Percentiles rank a stretch among this genome's conserved stretches.
phyloP scores from a whole-genome alignment of 495 filamentous ascomycete species.

The Glonium stellatum region DNA sequence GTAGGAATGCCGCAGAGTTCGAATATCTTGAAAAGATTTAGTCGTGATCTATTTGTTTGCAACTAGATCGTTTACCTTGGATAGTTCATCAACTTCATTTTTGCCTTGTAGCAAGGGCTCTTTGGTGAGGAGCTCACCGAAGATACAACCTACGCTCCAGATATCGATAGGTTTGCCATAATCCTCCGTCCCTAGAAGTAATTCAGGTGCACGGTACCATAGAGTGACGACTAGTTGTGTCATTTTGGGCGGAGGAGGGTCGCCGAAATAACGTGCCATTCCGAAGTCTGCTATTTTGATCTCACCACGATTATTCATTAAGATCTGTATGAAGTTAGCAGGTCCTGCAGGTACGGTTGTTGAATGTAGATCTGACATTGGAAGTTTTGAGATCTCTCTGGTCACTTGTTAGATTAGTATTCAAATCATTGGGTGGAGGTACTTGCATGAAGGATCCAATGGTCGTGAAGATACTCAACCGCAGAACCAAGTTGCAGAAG shows the following conservation, averaged over 20 bases:
- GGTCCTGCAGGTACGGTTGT: not conserved
- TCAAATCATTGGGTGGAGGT: not conserved
- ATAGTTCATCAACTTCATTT: constrained; percentile 86
- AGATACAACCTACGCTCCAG: constrained; percentile 96
- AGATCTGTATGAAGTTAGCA: constrained; percentile 41
- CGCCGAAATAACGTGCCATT: constrained; percentile 86
- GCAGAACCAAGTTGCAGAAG: constrained; percentile 76
- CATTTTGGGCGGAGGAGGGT: constrained; percentile 59
- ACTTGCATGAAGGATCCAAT: constrained; percentile 79
- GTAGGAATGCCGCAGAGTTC: constrained; percentile 85
- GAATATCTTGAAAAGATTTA: constrained; percentile 56
- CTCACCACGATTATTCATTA: constrained; percentile 90
- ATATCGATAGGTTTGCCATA: constrained; percentile 81
- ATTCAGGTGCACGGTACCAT: constrained; percentile 91
- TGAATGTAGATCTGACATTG: constrained; percentile 42
- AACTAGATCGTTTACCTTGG: constrained; percentile 40
- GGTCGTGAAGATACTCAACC: constrained; percentile 74
- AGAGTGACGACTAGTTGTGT: constrained; percentile 94
- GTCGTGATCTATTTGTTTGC: not conserved
- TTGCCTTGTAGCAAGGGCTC: constrained; percentile 83
- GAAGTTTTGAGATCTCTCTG: constrained; percentile 88
- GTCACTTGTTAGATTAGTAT: constrained; percentile 8
- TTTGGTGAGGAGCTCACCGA: constrained; percentile 81
- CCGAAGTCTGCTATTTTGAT: constrained; percentile 97
- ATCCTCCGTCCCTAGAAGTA: constrained; percentile 71